Percentiles rank a stretch among this genome's conserved stretches.
These are phyloP conservation scores for Sarcocystis neurona DNA, from an alignment of 169 alveolate genomes.

Conservation along the genomic window DNA sequence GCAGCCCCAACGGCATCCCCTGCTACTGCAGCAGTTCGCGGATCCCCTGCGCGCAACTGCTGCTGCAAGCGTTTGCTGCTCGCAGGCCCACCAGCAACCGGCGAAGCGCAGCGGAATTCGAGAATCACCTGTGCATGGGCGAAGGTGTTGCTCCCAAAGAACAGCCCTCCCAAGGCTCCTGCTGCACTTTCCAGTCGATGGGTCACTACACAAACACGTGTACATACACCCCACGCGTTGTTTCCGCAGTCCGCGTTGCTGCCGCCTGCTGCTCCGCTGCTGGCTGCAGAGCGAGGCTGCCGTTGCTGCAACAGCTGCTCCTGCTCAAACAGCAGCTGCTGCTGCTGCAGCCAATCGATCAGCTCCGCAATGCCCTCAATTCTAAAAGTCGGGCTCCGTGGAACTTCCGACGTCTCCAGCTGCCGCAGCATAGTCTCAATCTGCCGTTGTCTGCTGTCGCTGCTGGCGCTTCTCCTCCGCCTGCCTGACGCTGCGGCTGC, in stretches of 20 bases:
- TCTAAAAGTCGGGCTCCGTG: not conserved
- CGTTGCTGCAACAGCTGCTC: conserved; percentile 20
- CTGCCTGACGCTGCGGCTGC: not conserved
- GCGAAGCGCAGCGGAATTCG: not conserved
- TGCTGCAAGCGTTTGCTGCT: conserved; percentile 27
- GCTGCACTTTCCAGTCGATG: conserved; percentile 36
- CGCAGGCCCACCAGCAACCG: not conserved
- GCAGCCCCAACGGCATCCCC: not conserved
- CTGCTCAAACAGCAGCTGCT: not conserved
- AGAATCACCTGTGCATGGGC: conserved; percentile 19
- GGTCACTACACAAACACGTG: conserved; percentile 18
- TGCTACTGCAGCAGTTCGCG: not conserved
- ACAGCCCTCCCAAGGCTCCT: conserved; percentile 35
- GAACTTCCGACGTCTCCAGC: not conserved
- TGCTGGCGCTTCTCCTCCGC: not conserved
- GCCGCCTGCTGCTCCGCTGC: not conserved
- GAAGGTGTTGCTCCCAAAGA: conserved; percentile 46
- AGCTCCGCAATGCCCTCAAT: not conserved
- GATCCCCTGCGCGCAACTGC: not conserved
- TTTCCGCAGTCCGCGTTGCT: too few species aligned
- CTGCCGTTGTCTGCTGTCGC: not conserved
- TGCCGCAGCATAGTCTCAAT: not conserved
- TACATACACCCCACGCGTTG: conserved; percentile 14
- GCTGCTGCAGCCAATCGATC: conserved; percentile 9
- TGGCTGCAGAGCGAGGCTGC: not conserved